These are phyloP conservation scores for Royoungia palumana DNA, from an alignment of 768 basidiomycete genomes.

Conservation along the genomic window DNA sequence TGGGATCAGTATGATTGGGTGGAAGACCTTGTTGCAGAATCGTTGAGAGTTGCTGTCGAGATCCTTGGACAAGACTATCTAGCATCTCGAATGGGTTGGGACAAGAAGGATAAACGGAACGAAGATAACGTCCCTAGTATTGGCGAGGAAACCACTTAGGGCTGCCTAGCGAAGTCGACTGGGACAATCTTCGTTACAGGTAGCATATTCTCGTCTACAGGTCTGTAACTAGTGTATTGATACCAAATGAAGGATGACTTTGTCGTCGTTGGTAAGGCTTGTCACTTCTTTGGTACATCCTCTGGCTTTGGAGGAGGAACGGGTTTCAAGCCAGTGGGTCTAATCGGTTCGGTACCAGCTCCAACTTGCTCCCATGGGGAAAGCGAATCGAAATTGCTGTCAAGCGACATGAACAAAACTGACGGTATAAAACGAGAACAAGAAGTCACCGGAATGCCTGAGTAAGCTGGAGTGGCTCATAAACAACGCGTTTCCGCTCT, in stretches of 20 bases:
- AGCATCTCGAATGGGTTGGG: conserved; percentile 84
- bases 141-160: conserved; percentile 9
- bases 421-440: neutral
- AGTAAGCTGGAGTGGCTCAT: conserved; percentile 95
- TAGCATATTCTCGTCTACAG: conserved; percentile 5
- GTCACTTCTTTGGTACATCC: conserved; percentile 77
- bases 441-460: conserved; percentile 87
- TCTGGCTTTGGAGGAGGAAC: conserved; percentile 72
- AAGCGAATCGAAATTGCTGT: conserved; percentile 87
- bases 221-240: conserved; percentile 15
- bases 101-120: conserved; percentile 27
- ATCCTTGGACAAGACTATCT: conserved; percentile 91
- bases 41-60: conserved; percentile 79
- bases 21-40: conserved; percentile 90
- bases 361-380: conserved; percentile 98
- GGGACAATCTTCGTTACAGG: conserved; percentile 7
- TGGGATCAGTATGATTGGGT: conserved; percentile 97
- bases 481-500: conserved; percentile 94
- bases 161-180: neutral
- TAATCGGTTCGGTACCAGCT: conserved; percentile 48
- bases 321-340: conserved; percentile 73
- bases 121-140: conserved; percentile 9
- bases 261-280: neutral
- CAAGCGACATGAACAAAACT: neutral
- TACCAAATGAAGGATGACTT: conserved; percentile 3